Base-by-base conservation (phyloP, 192 early-diverging fungal species). In the Coemansia sp. region DNA sequence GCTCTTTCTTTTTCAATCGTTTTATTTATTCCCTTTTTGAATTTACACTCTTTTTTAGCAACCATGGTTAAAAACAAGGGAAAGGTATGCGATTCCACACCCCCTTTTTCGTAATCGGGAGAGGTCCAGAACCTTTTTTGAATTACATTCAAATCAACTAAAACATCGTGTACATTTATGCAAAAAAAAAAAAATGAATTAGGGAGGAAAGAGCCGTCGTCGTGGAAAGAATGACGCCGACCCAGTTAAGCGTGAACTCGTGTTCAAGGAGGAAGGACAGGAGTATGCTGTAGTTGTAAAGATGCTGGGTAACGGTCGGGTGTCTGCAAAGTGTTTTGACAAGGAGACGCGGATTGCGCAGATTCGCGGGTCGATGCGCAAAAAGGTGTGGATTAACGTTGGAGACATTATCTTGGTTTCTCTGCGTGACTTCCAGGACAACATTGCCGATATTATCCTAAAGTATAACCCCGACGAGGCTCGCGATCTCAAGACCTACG, bases 391-490 rank as follows among this genome's bases (percentile, higher is more conserved):
- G 94, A 95, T 97, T 74, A 90, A 87, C 68, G 88, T 88, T 64
- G 97, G 97, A 53, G 95, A 98, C 69, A 89, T 97, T 48, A 85
- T 98, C 5, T 86, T 98, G 44, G 80, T 98, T 13, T 90, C 91
- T 34, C 87, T 96, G 66, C 89, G 94, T 64, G 96, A 97, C 60
- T 98, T 88, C 85, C 91, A 97, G 86, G 94, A 95, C 76, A 80
- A 87, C 55, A 95, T 94, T 84, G 92, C 92, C 59, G 97, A 98
- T 82, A 89, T 99, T 51, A 94, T 99, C 76, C 86, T 92, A 70
- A 97, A 96, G 85, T 99, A 98, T 83, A 93, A 88, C 63, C 88
- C 94, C 59, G 97, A 99, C 61, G 97, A 99, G 87, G 97, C 95
- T 11, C 77, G 92, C 63, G 87, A 91, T 77, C 83, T 99, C 72